Percentiles rank a stretch among this genome's conserved stretches.
Evolutionary conservation across 2,329 filamentous ascomycete genomes (phyloP).

Genomic region (Helicocarpus griseus): DNA sequence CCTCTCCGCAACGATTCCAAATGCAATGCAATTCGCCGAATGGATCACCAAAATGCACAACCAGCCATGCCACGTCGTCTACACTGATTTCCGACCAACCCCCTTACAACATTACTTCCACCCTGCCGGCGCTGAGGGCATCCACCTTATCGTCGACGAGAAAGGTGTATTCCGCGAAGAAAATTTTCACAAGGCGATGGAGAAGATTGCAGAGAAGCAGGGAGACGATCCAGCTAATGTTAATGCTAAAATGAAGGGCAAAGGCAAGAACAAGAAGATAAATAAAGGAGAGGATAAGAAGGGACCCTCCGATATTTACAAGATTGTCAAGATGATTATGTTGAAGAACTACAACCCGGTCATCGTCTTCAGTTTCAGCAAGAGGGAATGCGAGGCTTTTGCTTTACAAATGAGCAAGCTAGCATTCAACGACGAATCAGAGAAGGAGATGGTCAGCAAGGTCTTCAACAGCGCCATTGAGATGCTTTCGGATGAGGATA

Average conservation of each 20-base stretch:
- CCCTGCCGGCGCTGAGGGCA: constrained; percentile 82
- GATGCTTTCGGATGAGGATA: constrained; percentile 84
- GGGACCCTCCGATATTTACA: constrained; percentile 75
- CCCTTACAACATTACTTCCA: constrained; percentile 98
- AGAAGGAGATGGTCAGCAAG: constrained; percentile 87
- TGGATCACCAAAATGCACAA: constrained; percentile 98
- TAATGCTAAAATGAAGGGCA: constrained; percentile 71
- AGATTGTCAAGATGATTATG: constrained; percentile 99
- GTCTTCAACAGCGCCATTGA: constrained; percentile 92
- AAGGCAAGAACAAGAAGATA: constrained; percentile 81
- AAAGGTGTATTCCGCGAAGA: constrained; percentile 93
- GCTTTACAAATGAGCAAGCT: constrained; percentile 78
- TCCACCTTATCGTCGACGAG: constrained; percentile 90
- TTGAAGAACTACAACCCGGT: constrained; percentile 94
- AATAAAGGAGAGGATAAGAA: constrained; percentile 74
- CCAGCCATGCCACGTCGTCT: constrained; percentile 96
- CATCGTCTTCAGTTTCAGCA: constrained; percentile 99
- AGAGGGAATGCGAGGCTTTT: constrained; percentile 86
- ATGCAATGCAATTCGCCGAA: constrained; percentile 97
- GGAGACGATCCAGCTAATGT: constrained; percentile 73
- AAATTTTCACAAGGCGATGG: constrained; percentile 96
- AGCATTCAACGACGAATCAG: constrained; percentile 91
- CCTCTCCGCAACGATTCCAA: constrained; percentile 93
- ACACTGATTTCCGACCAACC: constrained; percentile 95
- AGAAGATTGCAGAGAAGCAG: constrained; percentile 75